Base-by-base conservation (phyloP, 2,329 filamentous ascomycete genomes). In the Colletotrichum sansevieriae region DNA sequence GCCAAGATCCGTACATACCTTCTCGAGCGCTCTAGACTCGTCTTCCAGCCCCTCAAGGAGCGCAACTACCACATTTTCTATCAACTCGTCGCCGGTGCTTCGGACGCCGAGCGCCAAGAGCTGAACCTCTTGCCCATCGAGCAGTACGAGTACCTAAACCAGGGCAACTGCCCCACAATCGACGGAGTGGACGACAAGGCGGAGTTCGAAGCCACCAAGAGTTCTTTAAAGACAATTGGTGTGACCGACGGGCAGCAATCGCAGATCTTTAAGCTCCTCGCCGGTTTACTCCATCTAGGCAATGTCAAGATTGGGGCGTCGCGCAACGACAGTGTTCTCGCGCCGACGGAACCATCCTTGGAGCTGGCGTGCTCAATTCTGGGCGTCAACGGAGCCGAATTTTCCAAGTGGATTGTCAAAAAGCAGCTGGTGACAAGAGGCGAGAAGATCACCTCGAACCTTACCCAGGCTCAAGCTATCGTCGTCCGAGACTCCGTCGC, bases 51-150 rank as follows among this genome's bases (percentile, higher is more conserved):
- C 47, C 84, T 98, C 72, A 98, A 97, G 83, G 96, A 99, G 84
- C 89, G 96, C 73, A 99, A 99, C 80, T 99, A 99, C 82, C 96
- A 99, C 81, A 95, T 99, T 75, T 99, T 99, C 83, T 99, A 99
- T 81, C 96, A 99, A 80, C 87, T 99, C 59, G 91, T 98, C 52
- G 94, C 95, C 57, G 96, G 97, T 78, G 92, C 95, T n/a, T 90
- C 93, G 2, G 93, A 97, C 37, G 86, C 89, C 71, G 91, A 98
- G 81, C 91, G 90, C 57, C 88, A 95, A 77, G 91, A 95, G 73
- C 87, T 98, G 68, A 89, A 90, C 49, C 83, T 99, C 70, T 82
- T 94, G 51, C 88, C 94, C 0, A 88, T 97, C 52, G 95, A 98
- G 76, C 91, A 98, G 75, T 99, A 96, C 74, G 93, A 97, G 76